Evolutionary conservation across 2,329 filamentous ascomycete genomes (phyloP), one percentile per base, ranked within the genome.

Genomic region (Herpotrichia juniperi): DNA sequence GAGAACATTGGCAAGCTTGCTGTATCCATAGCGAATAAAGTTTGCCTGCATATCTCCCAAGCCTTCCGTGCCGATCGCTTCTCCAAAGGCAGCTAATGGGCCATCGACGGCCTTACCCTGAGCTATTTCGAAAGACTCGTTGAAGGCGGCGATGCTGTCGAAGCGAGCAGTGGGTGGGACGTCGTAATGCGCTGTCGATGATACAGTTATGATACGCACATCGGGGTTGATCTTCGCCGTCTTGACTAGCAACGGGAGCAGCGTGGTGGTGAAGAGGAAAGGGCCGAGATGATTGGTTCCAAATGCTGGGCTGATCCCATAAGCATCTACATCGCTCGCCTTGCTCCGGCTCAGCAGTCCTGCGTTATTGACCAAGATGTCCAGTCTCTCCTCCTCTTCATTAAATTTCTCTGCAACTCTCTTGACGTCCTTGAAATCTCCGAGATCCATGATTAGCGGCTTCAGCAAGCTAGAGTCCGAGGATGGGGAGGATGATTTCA

Each of bases 1-100:
- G 1, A 79, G 68, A 4, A 80, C 62, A 42, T 79, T 78, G 12
- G 78, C 78, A 6, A 80, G 67, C 55, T 80, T 80, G 48, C 65
- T 70, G 47, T 77, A 73, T 1, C 70, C 75, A 59, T 81, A 81
- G 12, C 76, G 71, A 3, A 43, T 53, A 37, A 59, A 69, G 10
- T 58, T 56, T 6, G 53, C 54, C 9, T 7, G 17, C n/a, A 17
- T 19, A 19, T 21, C 17, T 5, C 34, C 34, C 4, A 10, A 39
- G 30, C 8, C 54, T 42, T 9, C 48, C 39, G 34, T 66, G 61
- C 37, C 59, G 42, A 34, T 60, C 58, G 25, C 12, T 6, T 28
- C 26, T 6, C 66, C 64, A 46, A 68, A 73, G 16, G 42, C 25
- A 14, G 43, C 31, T 16, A 64, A 51, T 53, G 72, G 68, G 12